Evolutionary conservation across 768 basidiomycete genomes (phyloP).

Genomic region (Tubosaeta sp.): DNA sequence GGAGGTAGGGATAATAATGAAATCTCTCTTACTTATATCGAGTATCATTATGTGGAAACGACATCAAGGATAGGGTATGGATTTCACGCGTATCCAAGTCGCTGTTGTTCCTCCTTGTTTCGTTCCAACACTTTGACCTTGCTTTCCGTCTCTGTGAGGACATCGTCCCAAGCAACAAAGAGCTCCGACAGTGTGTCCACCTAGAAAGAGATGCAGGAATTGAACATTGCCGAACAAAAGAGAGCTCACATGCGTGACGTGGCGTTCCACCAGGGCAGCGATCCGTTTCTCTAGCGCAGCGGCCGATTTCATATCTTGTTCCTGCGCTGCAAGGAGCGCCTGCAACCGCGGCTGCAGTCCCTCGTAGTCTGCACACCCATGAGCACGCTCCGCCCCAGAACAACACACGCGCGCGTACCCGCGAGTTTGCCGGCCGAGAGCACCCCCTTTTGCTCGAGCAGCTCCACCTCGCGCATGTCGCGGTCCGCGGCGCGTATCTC

Average conservation of each 20-base stretch:
- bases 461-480: constrained; percentile 74
- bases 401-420: constrained; percentile 34
- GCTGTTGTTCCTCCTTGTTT: constrained; percentile 53
- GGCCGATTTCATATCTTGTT: constrained; percentile 55
- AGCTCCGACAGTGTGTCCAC: constrained; percentile 79
- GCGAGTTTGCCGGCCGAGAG: constrained; percentile 67
- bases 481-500: constrained; percentile 81
- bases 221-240: background rate
- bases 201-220: constrained; percentile 33
- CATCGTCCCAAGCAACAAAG: constrained; percentile 83
- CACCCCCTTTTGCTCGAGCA: constrained; percentile 66
- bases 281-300: constrained; percentile 62
- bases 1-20: constrained; percentile 13
- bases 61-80: background rate
- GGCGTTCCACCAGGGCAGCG: constrained; percentile 58
- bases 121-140: constrained; percentile 54
- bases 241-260: constrained; percentile 61
- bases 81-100: constrained; percentile 54
- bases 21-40: constrained; percentile 14
- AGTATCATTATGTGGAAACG: constrained; percentile 11
- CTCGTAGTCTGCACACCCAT: constrained; percentile 48
- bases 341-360: constrained; percentile 64
- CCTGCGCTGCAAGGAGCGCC: constrained; percentile 50
- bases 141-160: constrained; percentile 62
- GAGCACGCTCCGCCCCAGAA: background rate